Conservation (phyloP, 2,329 filamentous ascomycete species). For the Colletotrichum gloeosporioides region DNA sequence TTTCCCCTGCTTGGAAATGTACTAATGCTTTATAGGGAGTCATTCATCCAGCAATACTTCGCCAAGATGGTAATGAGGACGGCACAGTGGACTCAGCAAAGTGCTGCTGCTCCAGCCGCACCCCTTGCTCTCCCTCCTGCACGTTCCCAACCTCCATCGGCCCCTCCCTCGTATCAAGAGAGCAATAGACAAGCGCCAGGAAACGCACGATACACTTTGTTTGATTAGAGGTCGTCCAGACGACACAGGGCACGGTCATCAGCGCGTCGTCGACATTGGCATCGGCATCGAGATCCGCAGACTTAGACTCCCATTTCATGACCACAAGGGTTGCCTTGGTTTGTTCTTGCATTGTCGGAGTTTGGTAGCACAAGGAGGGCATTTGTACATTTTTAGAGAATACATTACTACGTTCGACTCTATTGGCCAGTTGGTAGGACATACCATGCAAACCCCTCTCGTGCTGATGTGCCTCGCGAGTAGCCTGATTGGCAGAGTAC, state of each 20-base stretch:
- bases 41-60: slow-evolving; percentile 81
- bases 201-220: slow-evolving; percentile 10
- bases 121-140: slow-evolving; percentile 1
- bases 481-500: neutral
- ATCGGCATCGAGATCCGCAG: neutral
- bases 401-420: neutral
- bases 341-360: neutral
- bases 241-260: neutral
- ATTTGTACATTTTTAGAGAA: neutral
- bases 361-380: neutral
- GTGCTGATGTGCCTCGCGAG: neutral
- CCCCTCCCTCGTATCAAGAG: slow-evolving; percentile 17
- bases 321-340: neutral
- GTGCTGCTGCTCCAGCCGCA: neutral
- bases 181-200: slow-evolving; percentile 15
- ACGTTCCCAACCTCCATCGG: neutral
- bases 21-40: slow-evolving; percentile 58
- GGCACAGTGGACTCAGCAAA: slow-evolving; percentile 36
- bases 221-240: slow-evolving; percentile 15
- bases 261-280: neutral
- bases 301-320: neutral
- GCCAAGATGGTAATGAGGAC: slow-evolving; percentile 68
- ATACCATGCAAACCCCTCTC: neutral
- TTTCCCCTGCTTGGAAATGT: neutral
- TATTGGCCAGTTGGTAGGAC: neutral